Conservation (phyloP, 306 rosid species). For the Cucumis hystrix region DNA sequence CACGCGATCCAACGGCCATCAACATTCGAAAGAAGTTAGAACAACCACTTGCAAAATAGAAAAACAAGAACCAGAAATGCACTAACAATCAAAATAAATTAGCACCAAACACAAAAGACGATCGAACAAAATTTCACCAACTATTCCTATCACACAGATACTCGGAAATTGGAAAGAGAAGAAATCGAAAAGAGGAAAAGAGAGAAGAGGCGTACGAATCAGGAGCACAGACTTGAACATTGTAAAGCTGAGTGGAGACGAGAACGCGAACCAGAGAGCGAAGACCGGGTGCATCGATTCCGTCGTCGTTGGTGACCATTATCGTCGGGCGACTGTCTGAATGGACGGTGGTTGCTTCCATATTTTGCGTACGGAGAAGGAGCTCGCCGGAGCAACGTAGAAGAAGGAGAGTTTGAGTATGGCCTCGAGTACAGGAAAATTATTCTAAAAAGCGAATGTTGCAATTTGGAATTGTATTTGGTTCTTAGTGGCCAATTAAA, state of each 20-base stretch:
- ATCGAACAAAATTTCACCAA: background rate
- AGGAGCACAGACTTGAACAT: slow-evolving; percentile 74
- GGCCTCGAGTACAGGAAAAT: background rate
- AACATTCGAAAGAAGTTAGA: background rate
- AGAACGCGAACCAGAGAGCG: slow-evolving; percentile 63
- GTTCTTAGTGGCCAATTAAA: background rate
- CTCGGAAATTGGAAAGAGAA: background rate
- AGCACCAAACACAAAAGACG: background rate
- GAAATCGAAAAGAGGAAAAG: background rate
- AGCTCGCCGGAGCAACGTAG: background rate
- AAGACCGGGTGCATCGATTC: slow-evolving; percentile 84
- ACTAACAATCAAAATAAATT: background rate
- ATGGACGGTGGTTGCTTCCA: slow-evolving; percentile 22
- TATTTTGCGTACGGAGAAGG: slow-evolving; percentile 11
- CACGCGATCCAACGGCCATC: background rate
- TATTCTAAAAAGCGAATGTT: too few species aligned
- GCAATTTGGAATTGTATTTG: background rate
- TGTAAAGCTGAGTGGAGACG: slow-evolving; percentile 44
- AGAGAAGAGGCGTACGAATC: slow-evolving; percentile 40
- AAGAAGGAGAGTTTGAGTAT: background rate
- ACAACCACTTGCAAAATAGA: background rate
- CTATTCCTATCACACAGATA: background rate
- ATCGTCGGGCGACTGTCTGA: slow-evolving; percentile 27
- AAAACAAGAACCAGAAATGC: background rate
- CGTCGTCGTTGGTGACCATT: slow-evolving; percentile 89